Base-by-base conservation (phyloP, 352 stramenopile species). In the Phytopythium montanum region DNA sequence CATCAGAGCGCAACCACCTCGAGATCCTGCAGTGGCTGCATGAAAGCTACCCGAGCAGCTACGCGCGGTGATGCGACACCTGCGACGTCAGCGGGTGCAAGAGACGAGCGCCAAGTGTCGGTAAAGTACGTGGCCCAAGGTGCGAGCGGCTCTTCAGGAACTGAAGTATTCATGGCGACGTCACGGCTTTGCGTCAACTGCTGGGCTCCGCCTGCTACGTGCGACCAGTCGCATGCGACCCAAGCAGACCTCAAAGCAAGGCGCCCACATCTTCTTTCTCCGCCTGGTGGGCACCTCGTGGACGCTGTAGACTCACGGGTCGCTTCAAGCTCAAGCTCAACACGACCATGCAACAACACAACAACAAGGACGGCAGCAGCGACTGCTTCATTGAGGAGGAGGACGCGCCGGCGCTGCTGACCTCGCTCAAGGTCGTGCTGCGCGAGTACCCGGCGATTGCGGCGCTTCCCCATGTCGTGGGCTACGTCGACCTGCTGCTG, bases 21-120 rank as follows among this genome's bases (percentile, higher is more conserved):
- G 34, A 66, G 41, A 65, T 76, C 56, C 54, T 73, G 59, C 52
- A 57, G 10, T 76, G 66, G 61, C 56, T 76, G 41, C 54, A 55
- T 42, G 65, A 73, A 44, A 51, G 66, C 62, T 73, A 73, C 44
- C 63, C 66, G 0, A 45, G 68, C 46, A 45, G 28, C 12, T 21
- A 56, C 14, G 31, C 50, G 29, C 29, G 50, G 9, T 56, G 50
- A 56, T 56, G 50, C 31, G 50, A 56, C 50, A 56, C 50, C 48
- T 54, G 48, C 26, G 48, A 54, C 48, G 48, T 54, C 48, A 54
- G 26, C 23, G 14, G 6, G 49, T 41, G 49, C 31, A 6, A 54
- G 28, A 45, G 31, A 56, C 19, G 51, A 16, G 51, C n/a, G 13
- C n/a, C 21, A 31, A 38, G 23, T 34, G 21, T 14, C 31, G 33